Conservation (phyloP, 2,329 filamentous ascomycete genomes). For the Cladosporium sphaerospermum region DNA sequence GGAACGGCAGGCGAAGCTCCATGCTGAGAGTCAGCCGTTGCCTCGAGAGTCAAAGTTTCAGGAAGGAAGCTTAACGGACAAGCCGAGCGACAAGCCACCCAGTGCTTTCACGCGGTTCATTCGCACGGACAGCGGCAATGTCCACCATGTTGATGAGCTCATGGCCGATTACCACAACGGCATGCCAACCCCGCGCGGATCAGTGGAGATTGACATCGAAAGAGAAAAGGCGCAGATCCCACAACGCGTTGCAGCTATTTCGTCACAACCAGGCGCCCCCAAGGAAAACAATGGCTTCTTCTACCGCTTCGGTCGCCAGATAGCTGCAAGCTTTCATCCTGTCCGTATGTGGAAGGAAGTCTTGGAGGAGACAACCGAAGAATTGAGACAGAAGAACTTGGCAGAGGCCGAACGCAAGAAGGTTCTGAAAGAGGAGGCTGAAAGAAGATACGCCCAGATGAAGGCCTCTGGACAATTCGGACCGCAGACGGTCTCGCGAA, state of each 20-base stretch:
- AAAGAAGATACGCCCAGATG: conserved; percentile 48
- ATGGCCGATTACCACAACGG: conserved; percentile 34
- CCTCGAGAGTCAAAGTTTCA: conserved; percentile 58
- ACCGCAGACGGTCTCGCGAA: conserved; percentile 13
- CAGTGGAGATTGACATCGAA: conserved; percentile 17
- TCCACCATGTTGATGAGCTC: conserved; percentile 30
- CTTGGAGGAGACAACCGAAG: conserved; percentile 42
- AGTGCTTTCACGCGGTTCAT: conserved; percentile 54
- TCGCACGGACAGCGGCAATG: conserved; percentile 26
- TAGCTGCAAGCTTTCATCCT: conserved; percentile 50
- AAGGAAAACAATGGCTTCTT: conserved; percentile 37
- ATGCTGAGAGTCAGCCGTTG: conserved; percentile 11
- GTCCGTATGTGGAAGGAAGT: conserved; percentile 42
- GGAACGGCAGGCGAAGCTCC: conserved; percentile 14
- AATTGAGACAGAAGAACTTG: conserved; percentile 32
- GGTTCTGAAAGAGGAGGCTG: conserved; percentile 40
- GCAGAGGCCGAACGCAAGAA: conserved; percentile 36
- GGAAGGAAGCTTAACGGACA: conserved; percentile 84
- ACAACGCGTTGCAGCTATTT: conserved; percentile 12
- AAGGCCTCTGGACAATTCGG: conserved; percentile 47
- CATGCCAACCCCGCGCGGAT: conserved; percentile 14
- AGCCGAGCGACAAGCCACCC: conserved; percentile 64
- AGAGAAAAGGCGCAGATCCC: conserved; percentile 18
- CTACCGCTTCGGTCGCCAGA: conserved; percentile 50
- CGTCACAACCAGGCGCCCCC: background rate